These are phyloP conservation scores for Trebouxia sp. DNA, from an alignment of 139 green algal species.

Conservation along the genomic window DNA sequence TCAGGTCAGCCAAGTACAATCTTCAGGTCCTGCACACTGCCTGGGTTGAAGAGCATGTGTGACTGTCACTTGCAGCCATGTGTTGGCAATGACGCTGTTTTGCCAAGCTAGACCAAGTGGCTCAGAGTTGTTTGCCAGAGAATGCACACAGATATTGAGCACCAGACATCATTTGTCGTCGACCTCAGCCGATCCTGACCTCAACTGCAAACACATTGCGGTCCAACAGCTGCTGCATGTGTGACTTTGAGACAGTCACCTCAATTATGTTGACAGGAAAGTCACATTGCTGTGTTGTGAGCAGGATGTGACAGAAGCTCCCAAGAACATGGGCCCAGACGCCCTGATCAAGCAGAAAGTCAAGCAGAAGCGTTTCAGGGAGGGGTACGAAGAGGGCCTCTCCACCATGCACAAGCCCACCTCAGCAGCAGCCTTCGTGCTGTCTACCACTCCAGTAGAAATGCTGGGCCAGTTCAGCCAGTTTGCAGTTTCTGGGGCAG, in stretches of 20 bases:
- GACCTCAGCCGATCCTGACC: no score
- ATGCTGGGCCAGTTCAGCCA: slow-evolving; percentile 81
- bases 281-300: not conserved
- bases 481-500: not conserved
- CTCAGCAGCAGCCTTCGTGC: slow-evolving; percentile 79
- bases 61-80: no score
- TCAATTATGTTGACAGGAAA: not conserved
- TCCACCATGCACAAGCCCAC: slow-evolving; percentile 60
- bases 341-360: slow-evolving; percentile 78
- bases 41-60: no score
- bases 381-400: slow-evolving; percentile 95
- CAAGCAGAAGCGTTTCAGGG: slow-evolving; percentile 73
- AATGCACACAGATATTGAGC: no score
- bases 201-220: no score
- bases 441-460: slow-evolving; percentile 79
- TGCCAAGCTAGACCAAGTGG: no score
- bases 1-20: slow-evolving; percentile 60
- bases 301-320: slow-evolving; percentile 57
- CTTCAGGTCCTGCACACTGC: not conserved
- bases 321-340: slow-evolving; percentile 72
- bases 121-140: no score
- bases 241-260: no score
- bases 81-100: no score
- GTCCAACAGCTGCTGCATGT: no score
- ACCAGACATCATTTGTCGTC: no score